A percentile compares a stretch with the other conserved stretches of the same genome.
phyloP scores from a whole-genome alignment of 495 filamentous ascomycete species.

The Podospora pseudoanserina region DNA sequence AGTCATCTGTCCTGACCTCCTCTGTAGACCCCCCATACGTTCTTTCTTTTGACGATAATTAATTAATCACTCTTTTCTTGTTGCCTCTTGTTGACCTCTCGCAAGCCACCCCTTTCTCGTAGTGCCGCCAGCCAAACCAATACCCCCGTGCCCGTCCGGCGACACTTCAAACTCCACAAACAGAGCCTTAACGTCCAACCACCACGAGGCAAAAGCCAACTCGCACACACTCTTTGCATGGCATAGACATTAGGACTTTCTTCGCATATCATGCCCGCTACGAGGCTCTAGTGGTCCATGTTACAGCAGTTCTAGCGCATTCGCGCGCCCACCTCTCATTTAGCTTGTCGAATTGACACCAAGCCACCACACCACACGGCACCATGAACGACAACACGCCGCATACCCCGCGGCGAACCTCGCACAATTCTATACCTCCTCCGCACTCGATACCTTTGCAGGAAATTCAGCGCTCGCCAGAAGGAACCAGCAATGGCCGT shows the following conservation, averaged over 20 bases:
- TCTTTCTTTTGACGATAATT: not conserved
- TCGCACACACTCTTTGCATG: not conserved
- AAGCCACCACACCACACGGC: not conserved
- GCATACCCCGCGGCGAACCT: conserved; percentile 32
- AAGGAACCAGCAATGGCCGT: conserved; percentile 33
- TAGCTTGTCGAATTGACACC: not conserved
- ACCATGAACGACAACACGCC: conserved; percentile 28
- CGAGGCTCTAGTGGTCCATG: conserved; percentile 10
- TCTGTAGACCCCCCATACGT: conserved; percentile 3
- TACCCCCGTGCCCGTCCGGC: not conserved
- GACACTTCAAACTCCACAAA: not conserved
- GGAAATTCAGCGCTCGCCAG: conserved; percentile 65
- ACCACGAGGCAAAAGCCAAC: not conserved
- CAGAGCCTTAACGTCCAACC: not conserved
- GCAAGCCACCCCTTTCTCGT: not conserved
- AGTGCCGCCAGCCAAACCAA: not conserved
- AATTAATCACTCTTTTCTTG: not conserved
- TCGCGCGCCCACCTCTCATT: conserved; percentile 18
- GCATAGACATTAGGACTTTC: not conserved
- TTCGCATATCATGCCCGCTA: conserved; percentile 24
- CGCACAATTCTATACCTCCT: conserved; percentile 57
- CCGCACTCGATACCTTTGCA: conserved; percentile 76
- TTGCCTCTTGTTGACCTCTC: not conserved
- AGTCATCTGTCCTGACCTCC: conserved; percentile 6
- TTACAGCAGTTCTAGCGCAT: conserved; percentile 29